These are phyloP conservation scores for Sporothrix curviconia DNA, from an alignment of 2,329 filamentous ascomycete genomes.

Conservation along the genomic window DNA sequence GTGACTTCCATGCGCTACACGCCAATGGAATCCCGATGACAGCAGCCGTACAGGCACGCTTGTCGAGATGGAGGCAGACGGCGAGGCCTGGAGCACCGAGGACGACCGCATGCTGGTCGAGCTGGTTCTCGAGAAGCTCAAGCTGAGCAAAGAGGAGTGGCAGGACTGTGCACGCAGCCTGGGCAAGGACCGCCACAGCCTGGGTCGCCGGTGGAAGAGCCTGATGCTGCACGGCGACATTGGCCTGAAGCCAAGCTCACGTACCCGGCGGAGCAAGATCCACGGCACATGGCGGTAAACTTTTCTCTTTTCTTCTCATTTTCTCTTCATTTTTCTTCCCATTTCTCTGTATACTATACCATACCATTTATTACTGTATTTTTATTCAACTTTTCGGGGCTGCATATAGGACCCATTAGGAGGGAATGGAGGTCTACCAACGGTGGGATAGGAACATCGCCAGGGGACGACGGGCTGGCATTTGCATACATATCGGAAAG, in stretches of 20 bases:
- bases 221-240: constrained; percentile 54
- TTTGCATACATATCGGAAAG: constrained; percentile 5
- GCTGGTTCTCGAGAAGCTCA: constrained; percentile 60
- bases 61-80: constrained; percentile 39
- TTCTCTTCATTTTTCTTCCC: background rate
- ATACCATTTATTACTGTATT: constrained; percentile 7
- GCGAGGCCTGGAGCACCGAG: constrained; percentile 52
- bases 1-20: constrained; percentile 51
- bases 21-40: constrained; percentile 24
- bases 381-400: background rate
- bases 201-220: constrained; percentile 57
- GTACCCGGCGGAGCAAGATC: constrained; percentile 40
- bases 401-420: background rate
- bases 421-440: background rate
- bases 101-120: constrained; percentile 62
- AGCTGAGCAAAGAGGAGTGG: constrained; percentile 59
- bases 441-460: constrained; percentile 2
- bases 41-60: constrained; percentile 28
- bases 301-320: background rate
- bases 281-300: constrained; percentile 50
- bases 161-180: constrained; percentile 59
- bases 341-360: background rate
- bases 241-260: constrained; percentile 43
- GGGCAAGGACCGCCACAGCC: constrained; percentile 51
- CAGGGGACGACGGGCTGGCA: background rate